These are phyloP conservation scores for Fusarium sp. DNA, from an alignment of 2,329 filamentous ascomycete species.

Conservation along the genomic window DNA sequence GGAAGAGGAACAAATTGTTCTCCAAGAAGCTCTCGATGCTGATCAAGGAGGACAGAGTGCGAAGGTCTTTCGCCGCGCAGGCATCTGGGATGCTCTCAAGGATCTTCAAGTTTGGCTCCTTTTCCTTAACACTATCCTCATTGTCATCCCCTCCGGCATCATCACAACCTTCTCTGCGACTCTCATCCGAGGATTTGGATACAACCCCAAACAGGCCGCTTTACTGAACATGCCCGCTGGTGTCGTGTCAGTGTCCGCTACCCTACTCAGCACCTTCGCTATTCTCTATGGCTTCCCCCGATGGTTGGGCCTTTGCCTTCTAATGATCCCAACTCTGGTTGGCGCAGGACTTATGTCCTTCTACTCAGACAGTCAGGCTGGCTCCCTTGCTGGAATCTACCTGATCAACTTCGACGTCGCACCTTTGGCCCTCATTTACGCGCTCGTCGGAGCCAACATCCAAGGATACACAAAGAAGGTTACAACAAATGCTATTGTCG, in stretches of 20 bases:
- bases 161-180: conserved; percentile 13
- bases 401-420: conserved; percentile 19
- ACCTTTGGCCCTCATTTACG: conserved; percentile 4
- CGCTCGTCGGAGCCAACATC: conserved; percentile 9
- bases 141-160: conserved; percentile 8
- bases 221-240: conserved; percentile 19
- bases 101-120: conserved; percentile 11
- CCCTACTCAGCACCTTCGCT: conserved; percentile 4
- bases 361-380: conserved; percentile 8
- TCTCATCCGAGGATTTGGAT: conserved; percentile 5
- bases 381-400: neutral
- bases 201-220: neutral
- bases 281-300: conserved; percentile 6
- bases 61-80: neutral
- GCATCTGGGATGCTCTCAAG: conserved; percentile 11
- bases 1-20: neutral
- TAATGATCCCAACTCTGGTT: conserved; percentile 9
- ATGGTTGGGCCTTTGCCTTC: conserved; percentile 13
- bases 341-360: conserved; percentile 14
- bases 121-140: conserved; percentile 9
- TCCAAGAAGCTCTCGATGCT: conserved; percentile 6
- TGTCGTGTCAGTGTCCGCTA: neutral
- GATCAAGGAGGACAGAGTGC: conserved; percentile 7
- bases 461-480: conserved; percentile 20
- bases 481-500: conserved; percentile 14